Evolutionary conservation across 805 yeast species (phyloP), one percentile per base, ranked within the genome.

Genomic region (Metschnikowia picachoensis): DNA sequence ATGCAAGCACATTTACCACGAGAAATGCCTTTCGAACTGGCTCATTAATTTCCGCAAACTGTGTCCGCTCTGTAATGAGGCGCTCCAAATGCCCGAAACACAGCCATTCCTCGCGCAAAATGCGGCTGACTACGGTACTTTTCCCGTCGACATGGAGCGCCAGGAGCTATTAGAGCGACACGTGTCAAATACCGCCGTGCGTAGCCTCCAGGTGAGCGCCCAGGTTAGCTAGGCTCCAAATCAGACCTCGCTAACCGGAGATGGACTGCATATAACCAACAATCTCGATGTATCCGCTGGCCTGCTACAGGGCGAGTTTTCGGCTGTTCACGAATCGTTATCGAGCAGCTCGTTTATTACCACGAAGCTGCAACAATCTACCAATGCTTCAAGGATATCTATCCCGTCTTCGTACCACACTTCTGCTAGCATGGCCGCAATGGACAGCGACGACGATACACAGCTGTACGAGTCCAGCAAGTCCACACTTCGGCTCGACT

Each of bases 1-100:
- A 8, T 82, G 87, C 58, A 75, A 76, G 42, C 87, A 82, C 59
- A 78, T 80, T 50, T 82, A 73, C 62, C 87, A 82, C 57, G 74
- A 73, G 37, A 66, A 65, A 25, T 82, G 87, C 58, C 72, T 82
- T 41, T 67, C 80, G 20, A 78, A 78, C 48, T 82, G 87, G 87
- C 69, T 81, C 36, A 70, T 80, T 13, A 68, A 70, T 49, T 77
- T 79, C 54, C 69, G 74, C 43, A 68, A 78, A 47, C 65, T 68
- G 31, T 82, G 87, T 55, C 87, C 87, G 2, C 72, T 82, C 46
- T 82, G 87, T 62, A 79, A 79, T 42, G 43, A 50, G 37, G 15
- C 39, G n/a, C 32, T 49, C 12, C 38, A 31, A 5, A 16, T 42
- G 15, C 38, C 43, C 9, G 52, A 51, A 11, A 30, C 11, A 9